Evolutionary conservation across 139 green algal genomes (phyloP), one percentile per base, ranked within the genome.

Genomic region (Haematococcus sp.): DNA sequence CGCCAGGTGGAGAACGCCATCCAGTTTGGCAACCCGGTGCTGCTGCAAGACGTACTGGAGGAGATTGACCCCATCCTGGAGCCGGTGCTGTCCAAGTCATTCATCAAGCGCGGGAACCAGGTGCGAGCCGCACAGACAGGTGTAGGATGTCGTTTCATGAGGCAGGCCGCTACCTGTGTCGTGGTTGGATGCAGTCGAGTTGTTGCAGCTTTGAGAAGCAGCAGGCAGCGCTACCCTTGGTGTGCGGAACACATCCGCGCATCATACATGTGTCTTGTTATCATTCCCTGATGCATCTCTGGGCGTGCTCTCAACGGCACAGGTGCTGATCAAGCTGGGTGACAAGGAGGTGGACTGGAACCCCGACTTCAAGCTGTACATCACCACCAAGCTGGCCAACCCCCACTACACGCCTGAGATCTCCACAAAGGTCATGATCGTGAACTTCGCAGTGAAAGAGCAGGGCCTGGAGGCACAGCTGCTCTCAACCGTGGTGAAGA

Each of bases 331-430:
- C 75, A 94, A 94, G 78, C 83, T 97, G 19, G 92, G 92, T 2
- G 92, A 97, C 78, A 94, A 93, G 76, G 90, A 95, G 77, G 78
- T 84, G 59, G 22, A 28, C 3, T 61, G 52, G 20, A 28, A 31
- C 22, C 75, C 79, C 22, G 83, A 92, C 70, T 97, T 95, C 82
- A 88, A 84, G 75, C 84, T 97, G 33, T 97, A 96, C 80, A 83
- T 97, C 43, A 94, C 90, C 54, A 94, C 91, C 61, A 97, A 97
- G 88, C 81, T 97, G 25, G 58, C 78, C 73, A 96, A 94, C 82
- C 92, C 92, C 25, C 90, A 94, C 72, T 97, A 95, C 87, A 91
- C 81, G 2, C 92, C 92, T 13, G 91, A 96, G 81, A 84, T 95
- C 70, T 88, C 68, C 77, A 94, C 88, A 70, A 95, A 96, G 88